phyloP scores from a whole-genome alignment of 2,329 filamentous ascomycete genomes.

The Diplodia sapinea region DNA sequence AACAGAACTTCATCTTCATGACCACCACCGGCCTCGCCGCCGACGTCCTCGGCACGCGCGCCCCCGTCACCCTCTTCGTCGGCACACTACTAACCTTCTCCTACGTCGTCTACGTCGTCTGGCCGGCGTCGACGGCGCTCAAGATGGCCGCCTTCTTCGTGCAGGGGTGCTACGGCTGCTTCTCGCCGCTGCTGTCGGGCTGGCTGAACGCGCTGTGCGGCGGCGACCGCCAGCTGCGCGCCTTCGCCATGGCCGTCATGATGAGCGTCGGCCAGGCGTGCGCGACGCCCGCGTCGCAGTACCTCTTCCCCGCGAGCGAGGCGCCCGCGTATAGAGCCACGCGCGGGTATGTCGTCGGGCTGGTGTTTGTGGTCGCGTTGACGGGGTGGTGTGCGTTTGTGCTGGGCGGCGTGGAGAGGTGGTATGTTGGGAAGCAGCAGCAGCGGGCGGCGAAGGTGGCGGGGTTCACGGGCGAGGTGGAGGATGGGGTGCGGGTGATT shows the following conservation, averaged over 20 bases:
- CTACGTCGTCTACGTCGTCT: slow-evolving; percentile 48
- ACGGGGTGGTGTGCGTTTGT: slow-evolving; percentile 30
- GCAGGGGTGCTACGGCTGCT: slow-evolving; percentile 51
- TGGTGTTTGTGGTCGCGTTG: slow-evolving; percentile 33
- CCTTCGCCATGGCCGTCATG: slow-evolving; percentile 45
- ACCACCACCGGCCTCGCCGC: slow-evolving; percentile 39
- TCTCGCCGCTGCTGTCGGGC: slow-evolving; percentile 50
- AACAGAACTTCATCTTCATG: slow-evolving; percentile 50
- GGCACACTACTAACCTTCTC: slow-evolving; percentile 46
- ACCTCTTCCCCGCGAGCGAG: slow-evolving; percentile 32
- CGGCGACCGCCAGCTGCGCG: slow-evolving; percentile 53
- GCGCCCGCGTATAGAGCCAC: slow-evolving; percentile 31
- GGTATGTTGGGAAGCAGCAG: slow-evolving; percentile 11
- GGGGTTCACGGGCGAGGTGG: neutral
- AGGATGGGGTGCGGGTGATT: too few species aligned
- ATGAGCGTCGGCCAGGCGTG: slow-evolving; percentile 30
- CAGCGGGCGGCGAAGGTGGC: neutral
- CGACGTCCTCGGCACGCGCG: slow-evolving; percentile 46
- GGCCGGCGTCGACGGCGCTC: slow-evolving; percentile 48
- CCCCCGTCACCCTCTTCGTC: slow-evolving; percentile 47
- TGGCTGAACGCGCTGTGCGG: slow-evolving; percentile 52
- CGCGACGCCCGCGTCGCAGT: slow-evolving; percentile 33
- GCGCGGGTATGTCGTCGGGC: slow-evolving; percentile 27
- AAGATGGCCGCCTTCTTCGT: slow-evolving; percentile 51
- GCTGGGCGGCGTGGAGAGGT: slow-evolving; percentile 14